Conservation (phyloP, 2,329 filamentous ascomycete species). For the Anthostomella pinea region DNA sequence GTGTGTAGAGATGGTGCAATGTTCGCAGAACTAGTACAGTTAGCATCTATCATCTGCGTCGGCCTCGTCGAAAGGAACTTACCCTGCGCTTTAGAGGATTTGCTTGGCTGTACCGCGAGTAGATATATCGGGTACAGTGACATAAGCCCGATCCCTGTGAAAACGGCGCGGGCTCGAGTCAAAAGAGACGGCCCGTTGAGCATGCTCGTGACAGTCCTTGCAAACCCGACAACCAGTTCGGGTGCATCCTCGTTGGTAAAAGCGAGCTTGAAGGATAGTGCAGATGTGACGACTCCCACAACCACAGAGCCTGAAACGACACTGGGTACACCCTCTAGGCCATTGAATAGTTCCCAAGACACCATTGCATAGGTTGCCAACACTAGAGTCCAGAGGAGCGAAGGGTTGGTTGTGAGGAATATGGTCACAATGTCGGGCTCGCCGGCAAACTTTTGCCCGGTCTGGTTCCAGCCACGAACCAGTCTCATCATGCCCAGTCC, state of each 20-base stretch:
- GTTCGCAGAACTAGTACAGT: conserved; percentile 36
- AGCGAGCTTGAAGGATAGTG: conserved; percentile 82
- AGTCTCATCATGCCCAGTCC: conserved; percentile 64
- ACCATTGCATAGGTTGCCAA: conserved; percentile 65
- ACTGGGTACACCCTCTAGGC: conserved; percentile 41
- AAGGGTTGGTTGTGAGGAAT: conserved; percentile 62
- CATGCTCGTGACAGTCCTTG: conserved; percentile 37
- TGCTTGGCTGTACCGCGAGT: conserved; percentile 28
- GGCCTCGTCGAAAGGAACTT: conserved; percentile 3
- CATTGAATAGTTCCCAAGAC: conserved; percentile 42
- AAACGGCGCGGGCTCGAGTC: conserved; percentile 47
- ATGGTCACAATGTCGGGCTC: conserved; percentile 78
- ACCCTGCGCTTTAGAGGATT: conserved; percentile 28
- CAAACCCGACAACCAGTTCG: conserved; percentile 63
- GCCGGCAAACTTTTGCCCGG: conserved; percentile 93
- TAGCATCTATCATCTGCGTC: background rate
- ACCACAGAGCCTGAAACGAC: conserved; percentile 40
- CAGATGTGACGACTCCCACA: conserved; percentile 46
- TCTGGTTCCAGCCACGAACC: conserved; percentile 86
- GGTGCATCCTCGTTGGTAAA: conserved; percentile 88
- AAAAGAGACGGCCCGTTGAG: conserved; percentile 46
- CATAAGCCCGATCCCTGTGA: conserved; percentile 44
- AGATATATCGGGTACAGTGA: conserved; percentile 39
- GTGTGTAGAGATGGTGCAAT: conserved; percentile 67
- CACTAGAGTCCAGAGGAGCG: conserved; percentile 72